Conservation (phyloP, 1,284 basidiomycete genomes). For the Naganishia liquefaciens region DNA sequence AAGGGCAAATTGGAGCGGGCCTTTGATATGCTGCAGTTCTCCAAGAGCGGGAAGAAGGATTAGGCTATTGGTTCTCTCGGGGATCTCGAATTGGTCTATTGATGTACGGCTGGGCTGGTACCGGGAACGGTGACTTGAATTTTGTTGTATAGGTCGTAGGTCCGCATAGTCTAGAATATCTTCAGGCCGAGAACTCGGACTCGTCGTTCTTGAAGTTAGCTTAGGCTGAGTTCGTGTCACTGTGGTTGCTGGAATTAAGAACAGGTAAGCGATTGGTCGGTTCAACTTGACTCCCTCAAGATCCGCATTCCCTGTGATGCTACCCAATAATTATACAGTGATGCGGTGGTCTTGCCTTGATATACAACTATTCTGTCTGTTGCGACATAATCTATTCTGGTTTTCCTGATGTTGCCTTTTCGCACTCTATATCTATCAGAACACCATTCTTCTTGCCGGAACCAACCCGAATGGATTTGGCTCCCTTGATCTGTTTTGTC, state of each 20-base stretch:
- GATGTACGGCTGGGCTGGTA: background rate
- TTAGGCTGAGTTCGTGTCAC: no score
- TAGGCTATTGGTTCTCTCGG: background rate
- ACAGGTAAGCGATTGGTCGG: no score
- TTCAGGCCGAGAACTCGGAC: background rate
- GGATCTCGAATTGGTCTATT: background rate
- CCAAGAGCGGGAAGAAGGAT: slow-evolving; percentile 14
- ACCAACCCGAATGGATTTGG: slow-evolving; percentile 41
- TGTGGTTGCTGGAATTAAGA: no score
- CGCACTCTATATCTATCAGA: slow-evolving; percentile 43
- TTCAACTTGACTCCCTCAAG: no score
- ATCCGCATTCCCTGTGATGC: no score
- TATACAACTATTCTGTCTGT: background rate
- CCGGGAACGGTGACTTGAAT: background rate
- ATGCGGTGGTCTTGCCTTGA: background rate
- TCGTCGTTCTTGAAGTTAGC: no score
- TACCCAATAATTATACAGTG: background rate
- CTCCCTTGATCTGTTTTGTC: slow-evolving; percentile 30
- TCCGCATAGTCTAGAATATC: no score
- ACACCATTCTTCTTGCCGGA: slow-evolving; percentile 38
- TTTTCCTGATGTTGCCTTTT: slow-evolving; percentile 38
- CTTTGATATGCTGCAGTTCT: slow-evolving; percentile 22
- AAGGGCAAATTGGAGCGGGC: slow-evolving; percentile 25
- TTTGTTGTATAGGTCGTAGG: background rate
- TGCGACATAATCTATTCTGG: slow-evolving; percentile 9